Base-by-base conservation (phyloP, 2,329 filamentous ascomycete genomes). In the Incumbomyces delicatus region DNA sequence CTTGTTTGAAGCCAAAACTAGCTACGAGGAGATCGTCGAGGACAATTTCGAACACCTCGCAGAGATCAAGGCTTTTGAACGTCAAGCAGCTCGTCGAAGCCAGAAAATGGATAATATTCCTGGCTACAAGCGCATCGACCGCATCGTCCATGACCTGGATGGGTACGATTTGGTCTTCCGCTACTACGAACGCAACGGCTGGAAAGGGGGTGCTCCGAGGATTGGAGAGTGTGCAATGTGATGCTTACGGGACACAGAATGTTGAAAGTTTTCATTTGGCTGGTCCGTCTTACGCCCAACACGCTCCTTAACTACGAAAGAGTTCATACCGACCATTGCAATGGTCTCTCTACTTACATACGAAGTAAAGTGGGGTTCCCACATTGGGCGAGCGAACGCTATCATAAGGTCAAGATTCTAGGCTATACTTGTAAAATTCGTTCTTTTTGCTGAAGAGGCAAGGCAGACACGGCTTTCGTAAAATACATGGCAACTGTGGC, bases 81-180 rank as follows among this genome's bases (percentile, higher is more conserved):
- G 66, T 46, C 63, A 66, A 50, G 63, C 64, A 49, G 58, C 66
- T 46, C 65, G 72, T 58, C 66, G 68, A 36, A 63, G 62, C 48
- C 62, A 66, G 46, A 74, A 72, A 52, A 83, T 89, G 70, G 89
- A 96, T 59, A 74, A 74, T 42, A 85, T 98, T 56, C 74, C 78
- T 50, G 92, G 92, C 1, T 98, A 98, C 64, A 79, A 84, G 50
- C 80, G 92, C 16, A 78, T 95, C 44, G 92, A 98, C 65, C 83
- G 89, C 46, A 95, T 98, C 55, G 87, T 98, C 42, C 92, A 98
- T 65, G 89, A 96, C 60, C 82, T 98, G 58, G 90, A 98, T 61
- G 92, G 94, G 44, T 98, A 98, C 62, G 89, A 96, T 64, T 74
- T 98, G 32, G 84, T 98, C 38, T 98, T 98, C 71, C 80, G 90